Percentiles rank a stretch among this genome's conserved stretches.
Conservation (phyloP, 148 eudicot genomes). For the Diospyros lotus region DNA sequence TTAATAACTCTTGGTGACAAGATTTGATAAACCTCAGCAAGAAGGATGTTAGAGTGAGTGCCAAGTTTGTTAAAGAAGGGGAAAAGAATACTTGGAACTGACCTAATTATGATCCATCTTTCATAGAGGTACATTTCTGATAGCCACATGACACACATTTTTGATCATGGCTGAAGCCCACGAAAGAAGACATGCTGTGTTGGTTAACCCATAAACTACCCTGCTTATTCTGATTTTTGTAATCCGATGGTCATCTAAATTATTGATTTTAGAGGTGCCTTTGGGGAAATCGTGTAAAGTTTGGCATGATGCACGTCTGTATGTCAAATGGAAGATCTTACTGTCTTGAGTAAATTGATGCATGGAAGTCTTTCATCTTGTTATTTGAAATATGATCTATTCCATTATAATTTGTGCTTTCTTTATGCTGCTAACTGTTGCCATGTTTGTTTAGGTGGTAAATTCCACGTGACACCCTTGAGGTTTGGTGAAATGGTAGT, state of each 20-base stretch:
- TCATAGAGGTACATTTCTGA: neutral
- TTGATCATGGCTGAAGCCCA: neutral
- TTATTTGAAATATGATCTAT: neutral
- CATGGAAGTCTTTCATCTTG: neutral
- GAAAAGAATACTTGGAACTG: no score
- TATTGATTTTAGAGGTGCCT: no score
- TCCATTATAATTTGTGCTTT: slow-evolving; percentile 1
- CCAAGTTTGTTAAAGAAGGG: neutral
- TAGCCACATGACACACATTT: neutral
- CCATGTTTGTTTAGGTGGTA: neutral
- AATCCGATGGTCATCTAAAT: no score
- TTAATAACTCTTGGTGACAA: no score
- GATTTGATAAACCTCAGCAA: neutral
- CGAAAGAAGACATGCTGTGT: neutral
- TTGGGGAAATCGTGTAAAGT: neutral
- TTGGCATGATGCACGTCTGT: neutral
- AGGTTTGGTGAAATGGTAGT: no score
- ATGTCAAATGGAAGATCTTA: neutral
- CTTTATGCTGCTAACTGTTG: neutral
- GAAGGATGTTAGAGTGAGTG: neutral
- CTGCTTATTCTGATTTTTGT: no score
- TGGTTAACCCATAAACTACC: neutral
- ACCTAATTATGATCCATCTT: no score
- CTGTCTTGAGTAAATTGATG: neutral
- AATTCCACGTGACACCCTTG: no score